phyloP scores from a whole-genome alignment of 1,139 yeast genomes.

The Blastobotrys illinoisensis region DNA sequence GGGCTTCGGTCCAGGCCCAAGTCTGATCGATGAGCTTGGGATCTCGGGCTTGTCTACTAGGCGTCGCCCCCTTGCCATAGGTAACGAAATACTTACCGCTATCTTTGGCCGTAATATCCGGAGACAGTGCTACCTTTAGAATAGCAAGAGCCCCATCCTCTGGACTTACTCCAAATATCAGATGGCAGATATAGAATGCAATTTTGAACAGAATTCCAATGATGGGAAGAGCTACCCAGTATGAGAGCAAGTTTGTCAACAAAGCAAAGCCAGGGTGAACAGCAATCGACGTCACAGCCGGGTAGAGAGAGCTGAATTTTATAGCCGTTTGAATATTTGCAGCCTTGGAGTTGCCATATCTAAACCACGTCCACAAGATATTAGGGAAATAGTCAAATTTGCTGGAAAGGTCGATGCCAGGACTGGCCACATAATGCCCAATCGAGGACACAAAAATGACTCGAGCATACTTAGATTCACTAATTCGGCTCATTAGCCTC shows the following conservation, averaged over 20 bases:
- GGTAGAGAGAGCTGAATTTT: slow-evolving; percentile 60
- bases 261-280: slow-evolving; percentile 86
- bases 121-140: slow-evolving; percentile 57
- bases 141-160: slow-evolving; percentile 71
- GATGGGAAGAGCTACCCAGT: slow-evolving; percentile 73
- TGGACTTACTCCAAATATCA: slow-evolving; percentile 60
- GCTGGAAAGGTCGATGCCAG: slow-evolving; percentile 46
- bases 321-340: slow-evolving; percentile 74
- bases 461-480: slow-evolving; percentile 44
- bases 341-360: slow-evolving; percentile 76
- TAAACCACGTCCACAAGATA: slow-evolving; percentile 65
- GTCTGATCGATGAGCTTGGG: slow-evolving; percentile 61
- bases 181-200: slow-evolving; percentile 58
- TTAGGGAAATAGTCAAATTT: slow-evolving; percentile 60
- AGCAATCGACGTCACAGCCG: slow-evolving; percentile 56
- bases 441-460: slow-evolving; percentile 65
- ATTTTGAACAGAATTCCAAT: slow-evolving; percentile 60
- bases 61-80: slow-evolving; percentile 49
- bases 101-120: slow-evolving; percentile 46
- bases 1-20: slow-evolving; percentile 79
- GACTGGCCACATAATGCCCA: slow-evolving; percentile 56
- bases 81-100: slow-evolving; percentile 66
- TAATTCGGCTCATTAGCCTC: slow-evolving; percentile 51
- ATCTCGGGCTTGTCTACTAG: slow-evolving; percentile 56
- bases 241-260: slow-evolving; percentile 68